A percentile compares a stretch with the other conserved stretches of the same genome.
Evolutionary conservation across 441 rosid genomes (phyloP).

Genomic region (Jatropha podagrica): DNA sequence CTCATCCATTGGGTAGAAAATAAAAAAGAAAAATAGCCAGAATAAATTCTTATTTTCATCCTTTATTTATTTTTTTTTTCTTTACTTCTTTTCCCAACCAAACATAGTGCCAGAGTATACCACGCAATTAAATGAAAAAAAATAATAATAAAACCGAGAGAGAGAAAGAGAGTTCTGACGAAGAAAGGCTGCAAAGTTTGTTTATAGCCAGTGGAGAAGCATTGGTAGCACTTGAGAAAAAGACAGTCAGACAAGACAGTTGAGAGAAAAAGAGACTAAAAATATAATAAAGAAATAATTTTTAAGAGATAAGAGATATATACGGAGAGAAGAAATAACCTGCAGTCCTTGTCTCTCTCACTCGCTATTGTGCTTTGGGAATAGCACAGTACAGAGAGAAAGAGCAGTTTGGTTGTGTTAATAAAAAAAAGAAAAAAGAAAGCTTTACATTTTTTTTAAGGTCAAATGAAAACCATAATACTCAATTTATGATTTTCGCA

Average conservation of each 20-base stretch:
- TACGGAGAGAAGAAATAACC: neutral
- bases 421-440: too few species aligned
- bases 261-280: slow-evolving; percentile 30
- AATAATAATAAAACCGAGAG: slow-evolving; percentile 15
- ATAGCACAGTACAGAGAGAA: neutral
- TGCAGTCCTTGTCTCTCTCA: slow-evolving; percentile 1
- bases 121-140: neutral
- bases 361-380: neutral
- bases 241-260: slow-evolving; percentile 69
- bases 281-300: neutral
- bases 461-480: too few species aligned
- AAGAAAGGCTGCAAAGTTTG: slow-evolving; percentile 55
- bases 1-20: too few species aligned
- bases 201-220: slow-evolving; percentile 48
- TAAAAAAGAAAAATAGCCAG: too few species aligned
- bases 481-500: too few species aligned
- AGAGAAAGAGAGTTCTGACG: slow-evolving; percentile 40
- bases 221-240: slow-evolving; percentile 51
- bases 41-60: too few species aligned
- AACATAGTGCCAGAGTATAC: neutral
- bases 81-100: too few species aligned
- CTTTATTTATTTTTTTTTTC: too few species aligned
- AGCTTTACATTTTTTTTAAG: too few species aligned
- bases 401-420: neutral
- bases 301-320: neutral